Evolutionary conservation across 2,329 filamentous ascomycete species (phyloP), one percentile per base, ranked within the genome.

Genomic region (Pseudogymnoascus sp.): DNA sequence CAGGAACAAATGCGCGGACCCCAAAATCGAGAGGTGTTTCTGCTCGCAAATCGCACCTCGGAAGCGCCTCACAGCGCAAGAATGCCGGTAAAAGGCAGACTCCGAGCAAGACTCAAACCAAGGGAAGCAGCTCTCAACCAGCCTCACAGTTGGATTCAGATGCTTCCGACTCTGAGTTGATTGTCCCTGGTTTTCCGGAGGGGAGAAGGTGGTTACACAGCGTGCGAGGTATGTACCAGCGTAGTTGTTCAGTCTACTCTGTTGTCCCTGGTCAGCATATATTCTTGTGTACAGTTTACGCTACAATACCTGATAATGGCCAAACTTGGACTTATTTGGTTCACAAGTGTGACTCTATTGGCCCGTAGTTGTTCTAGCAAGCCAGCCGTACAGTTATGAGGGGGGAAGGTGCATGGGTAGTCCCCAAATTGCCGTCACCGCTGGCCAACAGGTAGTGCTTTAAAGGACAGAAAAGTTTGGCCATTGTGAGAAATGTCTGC

Each of bases 181-280:
- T 28, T 44, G 38, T 62, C 6, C 61, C 61, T 28, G 61, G 61
- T 4, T 31, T 50, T 3, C 61, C 61, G 28, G 47, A 62, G 42
- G 61, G 40, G 9, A 62, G 61, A 6, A 44, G n/a, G 28, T 62
- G 61, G 61, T 42, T 62, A n/a, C 61, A 62, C 17, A 62, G 40
- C 4, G 40, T 62, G 3, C 21, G 19, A 62, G 1, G 42, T 62
- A 62, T 26, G 61, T 50, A 44, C 15, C 8, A 8, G 17, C 19
- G n/a, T 15, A 1, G 10, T 57, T 33, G 10, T 15, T 57, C 7
- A 11, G 28, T 33, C 33, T 35, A 10, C n/a, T 53, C 15, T 57
- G 28, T 35, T 57, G 23, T 33, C 28, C 9, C n/a, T 33, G 10
- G 28, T 57, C 50, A 57, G 50, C 28, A 11, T 15, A 9, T 33